These are phyloP conservation scores for Ensete ventricosum DNA, from an alignment of 176 grass and related monocot genomes.

Conservation along the genomic window DNA sequence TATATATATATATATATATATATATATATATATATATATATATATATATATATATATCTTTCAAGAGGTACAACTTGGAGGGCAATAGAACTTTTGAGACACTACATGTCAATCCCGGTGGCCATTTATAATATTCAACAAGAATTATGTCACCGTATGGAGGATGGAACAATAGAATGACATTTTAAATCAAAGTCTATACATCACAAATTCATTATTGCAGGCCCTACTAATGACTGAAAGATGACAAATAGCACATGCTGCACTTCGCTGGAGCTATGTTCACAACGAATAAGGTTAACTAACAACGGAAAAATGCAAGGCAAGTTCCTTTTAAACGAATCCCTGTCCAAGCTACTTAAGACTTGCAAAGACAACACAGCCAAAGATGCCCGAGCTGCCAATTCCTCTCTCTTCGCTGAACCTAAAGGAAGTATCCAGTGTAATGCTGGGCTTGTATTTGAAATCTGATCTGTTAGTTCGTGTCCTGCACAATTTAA, in stretches of 20 bases:
- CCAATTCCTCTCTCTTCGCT: conserved; percentile 70
- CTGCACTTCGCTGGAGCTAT: conserved; percentile 71
- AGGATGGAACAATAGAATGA: too few relatives aligned
- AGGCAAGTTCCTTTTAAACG: conserved; percentile 67
- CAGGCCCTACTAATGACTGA: conserved; percentile 66
- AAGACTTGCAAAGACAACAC: conserved; percentile 67
- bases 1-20: too few relatives aligned
- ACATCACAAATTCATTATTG: conserved; percentile 42
- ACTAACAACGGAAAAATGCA: conserved; percentile 67
- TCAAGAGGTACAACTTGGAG: too few relatives aligned
- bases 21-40: too few relatives aligned
- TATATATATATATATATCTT: too few relatives aligned
- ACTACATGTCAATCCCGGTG: too few relatives aligned
- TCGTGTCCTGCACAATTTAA: conserved; percentile 58
- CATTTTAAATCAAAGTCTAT: background rate
- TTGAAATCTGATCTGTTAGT: conserved; percentile 25
- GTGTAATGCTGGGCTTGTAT: conserved; percentile 23
- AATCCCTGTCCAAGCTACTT: conserved; percentile 44
- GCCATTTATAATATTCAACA: too few relatives aligned
- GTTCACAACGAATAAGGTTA: conserved; percentile 82
- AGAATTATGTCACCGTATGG: too few relatives aligned
- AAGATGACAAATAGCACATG: conserved; percentile 69
- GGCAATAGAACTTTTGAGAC: too few relatives aligned
- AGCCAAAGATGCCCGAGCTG: conserved; percentile 58
- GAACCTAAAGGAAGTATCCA: conserved; percentile 46